phyloP scores from a whole-genome alignment of 805 yeast genomes.

The Jamesozyma lodderae region DNA sequence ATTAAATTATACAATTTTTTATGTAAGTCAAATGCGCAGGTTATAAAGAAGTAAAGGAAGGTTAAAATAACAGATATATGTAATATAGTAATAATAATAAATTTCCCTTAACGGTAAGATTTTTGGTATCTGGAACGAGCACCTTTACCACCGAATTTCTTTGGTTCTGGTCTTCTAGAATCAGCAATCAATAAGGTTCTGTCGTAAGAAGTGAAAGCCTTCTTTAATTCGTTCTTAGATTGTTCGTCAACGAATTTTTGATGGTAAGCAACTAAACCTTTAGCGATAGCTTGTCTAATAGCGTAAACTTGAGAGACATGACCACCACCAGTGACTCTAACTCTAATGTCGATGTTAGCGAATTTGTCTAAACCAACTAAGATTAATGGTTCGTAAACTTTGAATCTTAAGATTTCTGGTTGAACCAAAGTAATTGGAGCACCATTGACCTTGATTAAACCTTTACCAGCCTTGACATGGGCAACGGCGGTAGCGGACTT shows the following conservation, averaged over 20 bases:
- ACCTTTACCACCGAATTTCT: conserved; percentile 99
- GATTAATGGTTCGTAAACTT: conserved; percentile 98
- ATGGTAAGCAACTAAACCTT: conserved; percentile 99
- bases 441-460: conserved; percentile 98
- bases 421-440: conserved; percentile 97
- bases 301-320: conserved; percentile 99
- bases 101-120: conserved; percentile 85
- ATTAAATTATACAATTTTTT: conserved; percentile 29
- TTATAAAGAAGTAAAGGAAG: conserved; percentile 7
- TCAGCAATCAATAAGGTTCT: conserved; percentile 99
- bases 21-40: conserved; percentile 16
- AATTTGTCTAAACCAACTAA: conserved; percentile 98
- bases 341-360: conserved; percentile 97
- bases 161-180: conserved; percentile 99
- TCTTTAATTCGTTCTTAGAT: conserved; percentile 98
- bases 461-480: conserved; percentile 98
- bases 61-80: conserved; percentile 34
- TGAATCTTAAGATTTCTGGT: conserved; percentile 98
- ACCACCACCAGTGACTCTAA: conserved; percentile 99
- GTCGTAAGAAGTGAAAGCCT: conserved; percentile 95
- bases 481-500: conserved; percentile 99
- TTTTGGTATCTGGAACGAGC: conserved; percentile 99
- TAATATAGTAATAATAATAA: conserved; percentile 51
- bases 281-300: conserved; percentile 99
- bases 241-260: conserved; percentile 99